Evolutionary conservation across 768 basidiomycete genomes (phyloP), one percentile per base, ranked within the genome.

Genomic region (Leccinellum luteum): DNA sequence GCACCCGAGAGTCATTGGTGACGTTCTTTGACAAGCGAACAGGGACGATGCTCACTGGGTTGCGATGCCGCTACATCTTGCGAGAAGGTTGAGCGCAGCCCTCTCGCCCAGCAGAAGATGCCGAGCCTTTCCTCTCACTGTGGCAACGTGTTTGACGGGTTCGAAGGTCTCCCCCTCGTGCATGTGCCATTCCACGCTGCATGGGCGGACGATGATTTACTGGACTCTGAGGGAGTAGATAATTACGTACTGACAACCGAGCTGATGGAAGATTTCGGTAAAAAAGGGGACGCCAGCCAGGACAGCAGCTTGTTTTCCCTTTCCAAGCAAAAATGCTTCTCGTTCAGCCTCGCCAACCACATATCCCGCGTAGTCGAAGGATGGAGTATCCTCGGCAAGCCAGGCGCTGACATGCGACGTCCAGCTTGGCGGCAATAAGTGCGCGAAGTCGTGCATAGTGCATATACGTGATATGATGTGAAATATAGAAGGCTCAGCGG

Each of bases 251-350:
- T 85, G 74, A 87, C 96, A 99, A 31, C 82, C 93, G 21, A 97
- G 81, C 64, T 93, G 91, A 45, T 75, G 74, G 72, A 98, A 98
- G 56, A 98, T 84, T 74, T 98, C 93, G 34, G 90, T 88, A 66
- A 98, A 92, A 75, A 99, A 98, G 0, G 96, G 97, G 9, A 87
- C 90, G 52, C 97, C 97, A 12, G 97, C 97, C 8, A 99, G 82
- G 27, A 98, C 87, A 23, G 85, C 84, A 17, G 81, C 64, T 55
- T 85, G 80, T 52, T 85, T 84, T 58, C 92, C 93, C 76, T 99
- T 98, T 50, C 94, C 96, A 64, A 93, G 81, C 17, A 98, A 82
- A 68, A 86, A 89, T 7, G 97, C 97, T 69, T 90, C 87, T 43
- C 93, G 85, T 35, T 82, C 76, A 7, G 82, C 88, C 68, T 98